Percentiles rank a stretch among this genome's conserved stretches.
Conservation (phyloP, 495 filamentous ascomycete genomes). For the Penicillium nucicola region DNA sequence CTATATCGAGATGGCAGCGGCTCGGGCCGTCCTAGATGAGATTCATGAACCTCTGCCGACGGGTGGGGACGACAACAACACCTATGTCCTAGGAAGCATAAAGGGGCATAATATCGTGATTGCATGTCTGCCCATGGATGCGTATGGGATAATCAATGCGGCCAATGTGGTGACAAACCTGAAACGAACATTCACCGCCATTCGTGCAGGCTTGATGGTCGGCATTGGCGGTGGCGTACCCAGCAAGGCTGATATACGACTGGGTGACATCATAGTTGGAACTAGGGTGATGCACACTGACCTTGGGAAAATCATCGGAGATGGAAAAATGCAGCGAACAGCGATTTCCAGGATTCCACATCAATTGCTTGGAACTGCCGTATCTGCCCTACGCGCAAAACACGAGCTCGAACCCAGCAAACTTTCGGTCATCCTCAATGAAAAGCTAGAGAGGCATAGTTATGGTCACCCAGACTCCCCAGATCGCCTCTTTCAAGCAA, state of each 20-base stretch:
- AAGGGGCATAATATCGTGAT: slow-evolving; percentile 44
- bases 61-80: slow-evolving; percentile 22
- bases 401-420: slow-evolving; percentile 23
- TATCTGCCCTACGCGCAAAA: slow-evolving; percentile 18
- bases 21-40: slow-evolving; percentile 28
- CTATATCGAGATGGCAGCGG: slow-evolving; percentile 32
- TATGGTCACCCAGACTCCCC: slow-evolving; percentile 10
- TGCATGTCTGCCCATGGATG: slow-evolving; percentile 33
- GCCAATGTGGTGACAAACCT: slow-evolving; percentile 18
- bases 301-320: slow-evolving; percentile 30
- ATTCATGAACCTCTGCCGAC: slow-evolving; percentile 16
- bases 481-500: slow-evolving; percentile 18
- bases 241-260: slow-evolving; percentile 18
- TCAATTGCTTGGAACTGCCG: slow-evolving; percentile 8
- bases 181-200: slow-evolving; percentile 19
- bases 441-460: no score
- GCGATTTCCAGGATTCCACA: slow-evolving; percentile 6
- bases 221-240: slow-evolving; percentile 31
- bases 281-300: slow-evolving; percentile 43
- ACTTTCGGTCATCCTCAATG: no score
- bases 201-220: slow-evolving; percentile 32
- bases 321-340: slow-evolving; percentile 14
- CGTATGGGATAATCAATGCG: slow-evolving; percentile 20
- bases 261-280: slow-evolving; percentile 33
- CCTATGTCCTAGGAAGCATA: slow-evolving; percentile 29